phyloP scores from a whole-genome alignment of 768 basidiomycete species.

The Clathrus columnatus region DNA sequence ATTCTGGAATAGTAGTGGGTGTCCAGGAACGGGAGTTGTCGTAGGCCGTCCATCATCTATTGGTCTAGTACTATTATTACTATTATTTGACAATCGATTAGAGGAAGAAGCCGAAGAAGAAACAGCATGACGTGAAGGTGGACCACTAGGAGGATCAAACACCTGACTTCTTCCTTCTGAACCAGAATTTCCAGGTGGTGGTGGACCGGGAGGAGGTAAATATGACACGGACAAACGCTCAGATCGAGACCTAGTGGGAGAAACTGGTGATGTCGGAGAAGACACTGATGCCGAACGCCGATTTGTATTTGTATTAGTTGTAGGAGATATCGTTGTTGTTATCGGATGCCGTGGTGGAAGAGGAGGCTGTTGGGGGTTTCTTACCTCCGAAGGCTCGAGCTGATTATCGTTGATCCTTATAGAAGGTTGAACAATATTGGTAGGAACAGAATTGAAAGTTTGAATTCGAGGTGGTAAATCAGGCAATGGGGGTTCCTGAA shows the following conservation, averaged over 20 bases:
- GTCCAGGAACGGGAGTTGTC: conserved; percentile 50
- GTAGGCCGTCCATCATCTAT: conserved; percentile 57
- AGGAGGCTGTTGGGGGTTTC: not conserved
- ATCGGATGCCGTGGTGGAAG: conserved; percentile 8
- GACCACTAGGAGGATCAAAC: conserved; percentile 13
- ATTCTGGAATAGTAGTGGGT: conserved; percentile 54
- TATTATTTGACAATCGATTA: not conserved
- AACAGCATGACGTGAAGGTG: conserved; percentile 9
- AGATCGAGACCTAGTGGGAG: not conserved
- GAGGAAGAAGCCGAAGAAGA: no score
- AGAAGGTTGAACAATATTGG: conserved; percentile 4
- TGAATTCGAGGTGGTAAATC: conserved; percentile 12
- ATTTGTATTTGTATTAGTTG: conserved; percentile 45
- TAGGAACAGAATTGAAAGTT: conserved; percentile 1
- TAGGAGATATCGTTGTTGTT: not conserved
- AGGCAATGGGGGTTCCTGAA: conserved; percentile 34
- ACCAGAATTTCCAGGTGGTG: conserved; percentile 10
- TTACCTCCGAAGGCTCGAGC: conserved; percentile 16
- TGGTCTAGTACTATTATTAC: not conserved
- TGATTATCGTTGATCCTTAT: not conserved
- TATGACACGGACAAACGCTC: conserved; percentile 14
- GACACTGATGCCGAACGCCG: conserved; percentile 26
- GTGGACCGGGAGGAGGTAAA: conserved; percentile 25
- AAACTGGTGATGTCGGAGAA: not conserved
- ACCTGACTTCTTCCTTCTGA: not conserved